A percentile compares a stretch with the other conserved stretches of the same genome.
Conservation (phyloP, 768 basidiomycete genomes). For the Tulasnella sp. region DNA sequence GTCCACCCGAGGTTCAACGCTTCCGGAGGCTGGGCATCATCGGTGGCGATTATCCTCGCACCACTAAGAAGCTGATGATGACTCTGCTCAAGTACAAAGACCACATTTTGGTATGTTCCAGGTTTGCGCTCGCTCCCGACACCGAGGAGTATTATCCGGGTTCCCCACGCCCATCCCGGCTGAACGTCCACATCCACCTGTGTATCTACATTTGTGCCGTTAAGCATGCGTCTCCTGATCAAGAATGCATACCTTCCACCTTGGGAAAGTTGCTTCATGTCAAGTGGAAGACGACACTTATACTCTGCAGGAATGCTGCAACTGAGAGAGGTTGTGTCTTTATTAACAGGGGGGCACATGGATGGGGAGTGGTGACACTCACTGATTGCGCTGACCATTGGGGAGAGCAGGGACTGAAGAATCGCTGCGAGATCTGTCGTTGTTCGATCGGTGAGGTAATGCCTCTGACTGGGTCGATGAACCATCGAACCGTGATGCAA, state of each 20-base stretch:
- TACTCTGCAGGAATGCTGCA: constrained; percentile 35
- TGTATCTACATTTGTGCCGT: constrained; percentile 34
- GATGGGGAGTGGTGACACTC: no score
- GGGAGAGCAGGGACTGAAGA: neutral
- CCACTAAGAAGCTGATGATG: constrained; percentile 40
- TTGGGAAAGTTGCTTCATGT: constrained; percentile 50
- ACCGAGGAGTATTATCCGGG: constrained; percentile 48
- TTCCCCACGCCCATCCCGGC: constrained; percentile 50
- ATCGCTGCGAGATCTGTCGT: neutral
- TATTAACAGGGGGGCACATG: no score
- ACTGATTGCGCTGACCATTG: neutral
- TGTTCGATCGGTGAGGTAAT: neutral
- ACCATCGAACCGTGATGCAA: no score
- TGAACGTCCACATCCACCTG: constrained; percentile 49
- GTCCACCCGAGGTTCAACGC: constrained; percentile 30
- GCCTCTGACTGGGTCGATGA: no score
- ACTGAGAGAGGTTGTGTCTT: no score
- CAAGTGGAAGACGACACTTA: constrained; percentile 52
- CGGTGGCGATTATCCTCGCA: constrained; percentile 46
- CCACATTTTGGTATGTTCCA: constrained; percentile 50
- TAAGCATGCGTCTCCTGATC: constrained; percentile 46
- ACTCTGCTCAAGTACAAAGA: constrained; percentile 52
- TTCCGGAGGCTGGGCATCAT: constrained; percentile 49
- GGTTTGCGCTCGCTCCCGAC: constrained; percentile 49
- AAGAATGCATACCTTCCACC: constrained; percentile 49